Evolutionary conservation across 192 early-diverging fungal genomes (phyloP).

Genomic region (Paraglomus occultum): DNA sequence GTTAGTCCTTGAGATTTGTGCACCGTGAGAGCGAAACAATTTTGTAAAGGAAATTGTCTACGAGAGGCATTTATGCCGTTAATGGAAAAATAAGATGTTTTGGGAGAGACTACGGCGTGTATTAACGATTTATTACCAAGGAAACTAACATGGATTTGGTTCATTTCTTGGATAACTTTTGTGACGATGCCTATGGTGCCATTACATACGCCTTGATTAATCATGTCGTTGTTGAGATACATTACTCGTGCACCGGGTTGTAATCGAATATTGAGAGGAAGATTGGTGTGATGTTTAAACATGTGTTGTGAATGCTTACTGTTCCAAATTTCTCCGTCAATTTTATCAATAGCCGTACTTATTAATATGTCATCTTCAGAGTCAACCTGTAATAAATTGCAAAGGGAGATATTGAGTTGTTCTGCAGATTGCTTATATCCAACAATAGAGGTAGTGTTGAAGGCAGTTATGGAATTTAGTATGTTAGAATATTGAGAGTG

Average conservation of each 20-base stretch:
- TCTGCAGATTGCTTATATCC: too few species aligned
- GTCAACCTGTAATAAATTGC: too few species aligned
- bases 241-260: neutral
- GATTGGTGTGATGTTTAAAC: neutral
- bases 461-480: too few species aligned
- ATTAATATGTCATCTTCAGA: neutral
- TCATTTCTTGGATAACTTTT: neutral
- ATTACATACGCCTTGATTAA: neutral
- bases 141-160: too few species aligned
- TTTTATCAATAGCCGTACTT: neutral
- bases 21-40: conserved; percentile 1
- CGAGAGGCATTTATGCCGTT: neutral
- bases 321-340: neutral
- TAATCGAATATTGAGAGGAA: neutral
- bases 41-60: conserved; percentile 12
- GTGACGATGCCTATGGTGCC: neutral
- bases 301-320: neutral
- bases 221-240: neutral
- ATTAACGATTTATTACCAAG: too few species aligned
- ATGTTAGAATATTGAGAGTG: neutral
- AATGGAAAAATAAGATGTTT: neutral
- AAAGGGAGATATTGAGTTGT: too few species aligned
- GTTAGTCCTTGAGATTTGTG: conserved; percentile 22
- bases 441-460: too few species aligned
- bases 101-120: neutral